A percentile compares a stretch with the other conserved stretches of the same genome.
Evolutionary conservation across 2,329 filamentous ascomycete species (phyloP).

Genomic region (Microdochium bolleyi): DNA sequence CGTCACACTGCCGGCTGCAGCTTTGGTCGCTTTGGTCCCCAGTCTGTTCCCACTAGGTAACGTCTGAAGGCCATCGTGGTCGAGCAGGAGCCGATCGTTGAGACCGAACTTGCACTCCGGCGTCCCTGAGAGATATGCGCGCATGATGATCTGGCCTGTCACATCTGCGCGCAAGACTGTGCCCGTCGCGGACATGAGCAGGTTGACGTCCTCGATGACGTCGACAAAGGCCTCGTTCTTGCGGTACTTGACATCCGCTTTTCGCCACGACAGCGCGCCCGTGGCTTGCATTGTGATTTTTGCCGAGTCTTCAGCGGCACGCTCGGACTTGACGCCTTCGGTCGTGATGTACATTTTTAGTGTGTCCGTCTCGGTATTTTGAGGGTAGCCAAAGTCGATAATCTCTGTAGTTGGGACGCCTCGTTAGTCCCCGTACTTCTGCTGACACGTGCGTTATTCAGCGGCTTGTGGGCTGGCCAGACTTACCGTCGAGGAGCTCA

Average conservation of each 20-base stretch:
- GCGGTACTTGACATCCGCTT: conserved; percentile 95
- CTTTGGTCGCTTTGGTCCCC: conserved; percentile 85
- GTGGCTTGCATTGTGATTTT: conserved; percentile 99
- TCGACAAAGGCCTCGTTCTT: conserved; percentile 99
- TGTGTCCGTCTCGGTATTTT: conserved; percentile 97
- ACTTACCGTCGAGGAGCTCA: conserved; percentile 81
- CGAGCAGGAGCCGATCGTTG: conserved; percentile 90
- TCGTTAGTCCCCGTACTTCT: conserved; percentile 5
- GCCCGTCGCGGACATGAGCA: conserved; percentile 97
- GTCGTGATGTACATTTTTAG: conserved; percentile 99
- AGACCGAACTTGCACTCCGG: conserved; percentile 99
- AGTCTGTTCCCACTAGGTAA: conserved; percentile 68
- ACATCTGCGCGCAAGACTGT: conserved; percentile 93
- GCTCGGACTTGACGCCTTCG: conserved; percentile 91
- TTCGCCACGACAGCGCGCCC: conserved; percentile 91
- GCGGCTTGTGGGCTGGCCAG: neutral
- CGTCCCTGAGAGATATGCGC: conserved; percentile 90
- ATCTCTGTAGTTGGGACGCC: conserved; percentile 58
- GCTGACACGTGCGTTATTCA: neutral
- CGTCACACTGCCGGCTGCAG: conserved; percentile 89
- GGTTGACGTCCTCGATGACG: conserved; percentile 97
- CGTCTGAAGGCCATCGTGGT: conserved; percentile 59
- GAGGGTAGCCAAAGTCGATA: conserved; percentile 96
- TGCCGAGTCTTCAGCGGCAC: conserved; percentile 81
- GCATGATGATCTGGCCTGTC: conserved; percentile 96